These are phyloP conservation scores for Scedosporium dehoogii DNA, from an alignment of 2,329 filamentous ascomycete genomes.

Conservation along the genomic window DNA sequence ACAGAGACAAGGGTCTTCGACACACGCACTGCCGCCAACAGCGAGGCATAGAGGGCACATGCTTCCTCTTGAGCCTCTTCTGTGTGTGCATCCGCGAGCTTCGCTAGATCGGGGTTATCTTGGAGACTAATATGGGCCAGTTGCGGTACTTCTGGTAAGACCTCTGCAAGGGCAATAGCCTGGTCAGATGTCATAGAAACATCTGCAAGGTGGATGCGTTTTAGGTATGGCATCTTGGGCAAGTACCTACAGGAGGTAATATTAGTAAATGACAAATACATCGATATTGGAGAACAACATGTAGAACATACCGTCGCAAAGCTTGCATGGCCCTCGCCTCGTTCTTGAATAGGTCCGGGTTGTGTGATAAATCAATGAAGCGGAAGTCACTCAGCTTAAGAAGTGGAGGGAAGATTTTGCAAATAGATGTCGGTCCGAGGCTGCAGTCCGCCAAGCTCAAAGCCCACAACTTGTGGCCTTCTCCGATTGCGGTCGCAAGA, in stretches of 20 bases:
- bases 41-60: conserved; percentile 82
- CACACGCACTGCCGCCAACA: conserved; percentile 78
- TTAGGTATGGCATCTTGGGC: conserved; percentile 66
- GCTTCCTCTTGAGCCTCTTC: conserved; percentile 84
- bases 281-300: not conserved
- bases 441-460: conserved; percentile 82
- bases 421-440: conserved; percentile 61
- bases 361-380: conserved; percentile 89
- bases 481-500: conserved; percentile 41
- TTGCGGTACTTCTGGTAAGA: conserved; percentile 71
- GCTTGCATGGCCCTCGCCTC: conserved; percentile 64
- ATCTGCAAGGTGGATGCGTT: conserved; percentile 77
- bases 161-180: conserved; percentile 81
- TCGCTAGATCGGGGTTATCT: conserved; percentile 65
- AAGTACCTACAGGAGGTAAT: conserved; percentile 46
- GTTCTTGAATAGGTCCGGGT: conserved; percentile 65
- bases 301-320: conserved; percentile 58
- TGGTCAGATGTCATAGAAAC: conserved; percentile 79
- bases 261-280: not conserved
- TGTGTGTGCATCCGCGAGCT: conserved; percentile 63
- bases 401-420: conserved; percentile 64
- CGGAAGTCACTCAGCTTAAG: conserved; percentile 62
- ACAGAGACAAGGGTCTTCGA: conserved; percentile 78
- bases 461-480: conserved; percentile 58
- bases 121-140: conserved; percentile 82